These are phyloP conservation scores for Halophytophthora batemanensis DNA, from an alignment of 352 stramenopile species.

Conservation along the genomic window DNA sequence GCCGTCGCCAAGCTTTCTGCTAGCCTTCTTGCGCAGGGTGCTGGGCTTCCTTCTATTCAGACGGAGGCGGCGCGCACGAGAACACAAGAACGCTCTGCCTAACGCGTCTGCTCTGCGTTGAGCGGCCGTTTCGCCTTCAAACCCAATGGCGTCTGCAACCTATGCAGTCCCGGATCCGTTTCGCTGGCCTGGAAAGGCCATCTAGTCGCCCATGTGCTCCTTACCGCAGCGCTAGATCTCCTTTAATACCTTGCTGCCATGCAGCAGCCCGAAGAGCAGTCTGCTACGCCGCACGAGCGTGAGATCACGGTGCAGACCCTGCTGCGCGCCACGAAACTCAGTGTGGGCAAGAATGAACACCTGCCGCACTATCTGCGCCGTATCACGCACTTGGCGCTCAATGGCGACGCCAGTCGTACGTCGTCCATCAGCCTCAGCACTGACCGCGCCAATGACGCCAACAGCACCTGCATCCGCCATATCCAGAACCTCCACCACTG, in stretches of 20 bases:
- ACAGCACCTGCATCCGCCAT: conserved; percentile 16
- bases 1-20: too few relatives aligned
- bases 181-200: too few relatives aligned
- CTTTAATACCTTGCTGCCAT: too few relatives aligned
- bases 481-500: conserved; percentile 67
- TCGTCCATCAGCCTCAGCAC: conserved; percentile 2
- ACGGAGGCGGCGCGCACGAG: too few relatives aligned
- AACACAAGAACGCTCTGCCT: too few relatives aligned
- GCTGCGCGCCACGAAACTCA: conserved; percentile 63
- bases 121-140: too few relatives aligned
- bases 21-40: too few relatives aligned
- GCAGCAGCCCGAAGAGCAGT: too few relatives aligned
- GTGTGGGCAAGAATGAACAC: conserved; percentile 58
- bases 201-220: not conserved
- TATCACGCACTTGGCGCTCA: conserved; percentile 67
- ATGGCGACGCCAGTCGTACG: conserved; percentile 39
- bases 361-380: conserved; percentile 70
- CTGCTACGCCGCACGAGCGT: conserved; percentile 8
- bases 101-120: too few relatives aligned
- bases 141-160: too few relatives aligned
- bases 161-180: too few relatives aligned
- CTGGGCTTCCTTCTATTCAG: too few relatives aligned
- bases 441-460: conserved; percentile 1
- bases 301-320: conserved; percentile 64
- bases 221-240: not conserved